phyloP scores from a whole-genome alignment of 2,329 filamentous ascomycete species.

The Botryosphaeria dothidea region DNA sequence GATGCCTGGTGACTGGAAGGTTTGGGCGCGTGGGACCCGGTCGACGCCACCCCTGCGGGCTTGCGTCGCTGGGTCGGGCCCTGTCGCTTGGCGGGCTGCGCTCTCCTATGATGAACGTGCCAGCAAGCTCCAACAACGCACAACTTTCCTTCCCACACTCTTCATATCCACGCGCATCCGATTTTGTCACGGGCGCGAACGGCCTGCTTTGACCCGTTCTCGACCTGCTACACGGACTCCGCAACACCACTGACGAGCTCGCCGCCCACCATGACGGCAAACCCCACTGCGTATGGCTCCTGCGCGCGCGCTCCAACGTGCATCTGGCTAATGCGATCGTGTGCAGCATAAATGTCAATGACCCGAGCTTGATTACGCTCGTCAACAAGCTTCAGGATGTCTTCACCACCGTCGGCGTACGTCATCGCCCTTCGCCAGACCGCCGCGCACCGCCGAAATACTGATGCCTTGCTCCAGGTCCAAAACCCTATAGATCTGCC shows the following conservation, averaged over 20 bases:
- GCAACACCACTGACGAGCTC: conserved; percentile 8
- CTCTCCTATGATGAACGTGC: conserved; percentile 17
- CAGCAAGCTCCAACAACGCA: conserved; percentile 19
- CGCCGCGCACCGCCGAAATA: conserved; percentile 21
- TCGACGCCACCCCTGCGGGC: conserved; percentile 10
- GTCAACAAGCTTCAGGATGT: conserved; percentile 99
- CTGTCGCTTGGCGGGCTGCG: conserved; percentile 18
- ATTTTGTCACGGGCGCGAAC: not conserved
- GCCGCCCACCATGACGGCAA: conserved; percentile 40
- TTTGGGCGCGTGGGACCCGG: conserved; percentile 4
- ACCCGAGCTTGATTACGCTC: conserved; percentile 71
- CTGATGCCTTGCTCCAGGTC: conserved; percentile 58
- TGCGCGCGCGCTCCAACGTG: not conserved
- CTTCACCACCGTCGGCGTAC: conserved; percentile 89
- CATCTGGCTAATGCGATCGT: conserved; percentile 14
- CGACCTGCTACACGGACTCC: not conserved
- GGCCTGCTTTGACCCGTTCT: not conserved
- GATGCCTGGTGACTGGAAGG: conserved; percentile 1
- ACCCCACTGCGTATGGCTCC: conserved; percentile 39
- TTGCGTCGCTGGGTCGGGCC: conserved; percentile 11
- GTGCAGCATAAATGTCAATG: conserved; percentile 69
- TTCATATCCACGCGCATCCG: conserved; percentile 11
- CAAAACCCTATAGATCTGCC: conserved; percentile 99
- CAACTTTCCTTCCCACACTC: conserved; percentile 6
- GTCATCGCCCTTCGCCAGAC: conserved; percentile 29